Base-by-base conservation (phyloP, 2,329 filamentous ascomycete genomes). In the Calonectria crousiana region DNA sequence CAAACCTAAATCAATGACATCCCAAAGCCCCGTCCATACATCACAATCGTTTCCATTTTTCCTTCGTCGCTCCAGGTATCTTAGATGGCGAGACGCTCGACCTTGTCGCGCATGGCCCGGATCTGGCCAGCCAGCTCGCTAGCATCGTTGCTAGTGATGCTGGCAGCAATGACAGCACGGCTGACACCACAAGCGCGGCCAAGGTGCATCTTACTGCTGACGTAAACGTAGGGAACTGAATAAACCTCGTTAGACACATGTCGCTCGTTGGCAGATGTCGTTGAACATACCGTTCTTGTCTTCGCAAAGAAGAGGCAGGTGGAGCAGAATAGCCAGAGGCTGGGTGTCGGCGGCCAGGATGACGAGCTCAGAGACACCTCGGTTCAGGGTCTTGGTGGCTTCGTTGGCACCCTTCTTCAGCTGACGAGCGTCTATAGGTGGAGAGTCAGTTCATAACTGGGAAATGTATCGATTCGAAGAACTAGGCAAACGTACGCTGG, bases 61-160 rank as follows among this genome's bases (percentile, higher is more conserved):
- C 72, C 74, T 74, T 77, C 71, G n/a, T 71, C 51, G 47, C 26
- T 30, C 32, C 67, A 67, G 75, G 78, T 78, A 78, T 75, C 79
- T 91, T 93, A 98, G 88, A 98, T 98, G 89, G 96, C 95, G 80
- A 98, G 91, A 81, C 96, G 92, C 91, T 98, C 96, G 71, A 98
- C 95, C 92, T 98, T 97, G 87, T 97, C 95, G 90, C 96, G 97
- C 83, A 98, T 90, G 78, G 93, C 90, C 81, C 94, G 91, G 86
- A 98, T 98, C 90, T 97, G 95, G 82, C 92, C 91, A 86, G 93
- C 94, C 74, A 98, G 90, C 86, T 98, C 96, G 82, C 92, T 94
- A 49, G 93, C 94, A 87, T 98, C 95, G 90, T 98, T 98, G 86
- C 94, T 95, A 79, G 95, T 98, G 87, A 98, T 98, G 82, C 90